Evolutionary conservation across 2,329 filamentous ascomycete species (phyloP).

Genomic region (Emydomyces testavorans): DNA sequence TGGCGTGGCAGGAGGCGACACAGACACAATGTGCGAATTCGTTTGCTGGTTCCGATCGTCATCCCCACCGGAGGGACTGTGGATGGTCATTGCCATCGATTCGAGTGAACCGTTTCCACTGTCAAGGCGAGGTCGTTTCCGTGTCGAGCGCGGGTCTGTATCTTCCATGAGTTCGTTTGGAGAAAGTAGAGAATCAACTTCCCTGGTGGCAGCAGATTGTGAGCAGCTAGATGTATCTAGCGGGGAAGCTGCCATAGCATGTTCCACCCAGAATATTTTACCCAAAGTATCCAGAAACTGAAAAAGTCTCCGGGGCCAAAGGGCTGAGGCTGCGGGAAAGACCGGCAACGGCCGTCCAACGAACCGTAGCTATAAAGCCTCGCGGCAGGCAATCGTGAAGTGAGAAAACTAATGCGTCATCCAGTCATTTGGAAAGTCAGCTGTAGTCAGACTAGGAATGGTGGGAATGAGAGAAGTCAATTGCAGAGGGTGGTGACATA

Average conservation of each 20-base stretch:
- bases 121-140: conserved; percentile 40
- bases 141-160: conserved; percentile 27
- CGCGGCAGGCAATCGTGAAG: not conserved
- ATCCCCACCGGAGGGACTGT: conserved; percentile 18
- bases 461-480: not conserved
- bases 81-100: conserved; percentile 27
- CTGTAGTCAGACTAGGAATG: not conserved
- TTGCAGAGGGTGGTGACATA: not conserved
- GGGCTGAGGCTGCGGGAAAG: not conserved
- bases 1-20: conserved; percentile 17
- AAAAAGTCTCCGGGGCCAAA: not conserved
- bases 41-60: not conserved
- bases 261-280: conserved; percentile 19
- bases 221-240: conserved; percentile 34
- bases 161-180: conserved; percentile 33
- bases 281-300: not conserved
- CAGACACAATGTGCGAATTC: conserved; percentile 4
- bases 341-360: not conserved
- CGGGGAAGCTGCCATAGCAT: conserved; percentile 38
- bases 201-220: conserved; percentile 17
- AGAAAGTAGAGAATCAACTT: conserved; percentile 23
- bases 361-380: not conserved
- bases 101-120: conserved; percentile 32
- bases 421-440: not conserved
- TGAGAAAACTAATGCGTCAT: conserved; percentile 1